These are phyloP conservation scores for Diplodia mutila DNA, from an alignment of 2,329 filamentous ascomycete species.

Conservation along the genomic window DNA sequence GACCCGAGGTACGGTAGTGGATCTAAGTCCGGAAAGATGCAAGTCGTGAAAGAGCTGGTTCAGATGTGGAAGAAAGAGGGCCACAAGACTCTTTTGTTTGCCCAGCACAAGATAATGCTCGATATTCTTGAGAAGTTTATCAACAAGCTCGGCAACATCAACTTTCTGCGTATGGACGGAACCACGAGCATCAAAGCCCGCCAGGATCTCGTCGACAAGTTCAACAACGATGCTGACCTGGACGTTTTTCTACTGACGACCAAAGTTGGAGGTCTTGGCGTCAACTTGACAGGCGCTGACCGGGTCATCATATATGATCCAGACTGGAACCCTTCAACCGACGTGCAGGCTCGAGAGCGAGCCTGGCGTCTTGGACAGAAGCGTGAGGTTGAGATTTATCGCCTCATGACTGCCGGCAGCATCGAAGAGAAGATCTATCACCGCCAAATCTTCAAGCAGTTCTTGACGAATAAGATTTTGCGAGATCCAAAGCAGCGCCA, in stretches of 20 bases:
- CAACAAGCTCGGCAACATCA: slow-evolving; percentile 66
- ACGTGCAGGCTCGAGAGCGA: slow-evolving; percentile 90
- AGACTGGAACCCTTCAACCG: slow-evolving; percentile 97
- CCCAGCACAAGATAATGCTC: slow-evolving; percentile 92
- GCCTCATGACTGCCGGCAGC: slow-evolving; percentile 95
- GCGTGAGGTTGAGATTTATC: slow-evolving; percentile 91
- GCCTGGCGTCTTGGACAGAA: slow-evolving; percentile 97
- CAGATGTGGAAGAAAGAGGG: slow-evolving; percentile 90
- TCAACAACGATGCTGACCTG: slow-evolving; percentile 79
- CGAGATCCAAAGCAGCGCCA: slow-evolving; percentile 92
- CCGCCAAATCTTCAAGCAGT: slow-evolving; percentile 97
- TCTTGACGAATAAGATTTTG: slow-evolving; percentile 93
- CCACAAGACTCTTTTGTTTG: slow-evolving; percentile 91
- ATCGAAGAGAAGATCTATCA: slow-evolving; percentile 99
- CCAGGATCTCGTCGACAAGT: slow-evolving; percentile 88
- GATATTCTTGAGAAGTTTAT: slow-evolving; percentile 90
- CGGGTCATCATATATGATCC: slow-evolving; percentile 98
- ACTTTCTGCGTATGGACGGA: slow-evolving; percentile 90
- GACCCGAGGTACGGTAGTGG: slow-evolving; percentile 69
- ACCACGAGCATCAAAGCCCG: slow-evolving; percentile 84
- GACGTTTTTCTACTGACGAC: slow-evolving; percentile 94
- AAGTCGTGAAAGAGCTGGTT: slow-evolving; percentile 85
- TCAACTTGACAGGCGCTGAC: slow-evolving; percentile 93
- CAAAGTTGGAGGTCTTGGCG: slow-evolving; percentile 89
- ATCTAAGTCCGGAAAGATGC: slow-evolving; percentile 89